A percentile compares a stretch with the other conserved stretches of the same genome.
phyloP scores from a whole-genome alignment of 2,329 filamentous ascomycete species.

The Alternaria sp. region DNA sequence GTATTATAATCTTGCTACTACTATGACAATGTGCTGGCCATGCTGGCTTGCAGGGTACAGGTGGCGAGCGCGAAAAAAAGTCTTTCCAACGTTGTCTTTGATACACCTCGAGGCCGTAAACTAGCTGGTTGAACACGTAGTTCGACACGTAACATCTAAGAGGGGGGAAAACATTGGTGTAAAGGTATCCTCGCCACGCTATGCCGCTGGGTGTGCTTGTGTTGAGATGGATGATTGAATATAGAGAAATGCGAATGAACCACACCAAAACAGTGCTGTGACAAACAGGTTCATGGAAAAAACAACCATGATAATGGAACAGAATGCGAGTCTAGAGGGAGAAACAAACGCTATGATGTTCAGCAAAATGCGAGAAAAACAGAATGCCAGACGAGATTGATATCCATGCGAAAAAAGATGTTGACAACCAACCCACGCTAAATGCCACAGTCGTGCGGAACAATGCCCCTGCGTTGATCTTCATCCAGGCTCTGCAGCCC shows the following conservation, averaged over 20 bases:
- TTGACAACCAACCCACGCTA: conserved; percentile 43
- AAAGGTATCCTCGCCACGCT: conserved; percentile 31
- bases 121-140: background rate
- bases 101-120: background rate
- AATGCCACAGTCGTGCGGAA: conserved; percentile 47
- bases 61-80: conserved; percentile 19
- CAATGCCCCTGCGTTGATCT: conserved; percentile 21
- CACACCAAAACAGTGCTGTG: conserved; percentile 31
- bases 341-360: conserved; percentile 38
- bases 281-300: conserved; percentile 12
- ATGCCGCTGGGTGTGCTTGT: conserved; percentile 19
- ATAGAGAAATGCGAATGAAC: conserved; percentile 27
- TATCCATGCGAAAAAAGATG: conserved; percentile 23
- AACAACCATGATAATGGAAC: conserved; percentile 14
- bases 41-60: conserved; percentile 20
- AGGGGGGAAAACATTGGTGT: conserved; percentile 10
- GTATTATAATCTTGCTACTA: conserved; percentile 9
- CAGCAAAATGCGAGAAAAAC: conserved; percentile 17
- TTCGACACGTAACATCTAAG: conserved; percentile 1
- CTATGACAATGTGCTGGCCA: conserved; percentile 10
- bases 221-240: conserved; percentile 15
- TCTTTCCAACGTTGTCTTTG: conserved; percentile 22
- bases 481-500: conserved; percentile 22
- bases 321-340: conserved; percentile 26
- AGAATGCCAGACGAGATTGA: conserved; percentile 25